Evolutionary conservation across 495 filamentous ascomycete genomes (phyloP).

Genomic region (Rhizodiscina lignyota): DNA sequence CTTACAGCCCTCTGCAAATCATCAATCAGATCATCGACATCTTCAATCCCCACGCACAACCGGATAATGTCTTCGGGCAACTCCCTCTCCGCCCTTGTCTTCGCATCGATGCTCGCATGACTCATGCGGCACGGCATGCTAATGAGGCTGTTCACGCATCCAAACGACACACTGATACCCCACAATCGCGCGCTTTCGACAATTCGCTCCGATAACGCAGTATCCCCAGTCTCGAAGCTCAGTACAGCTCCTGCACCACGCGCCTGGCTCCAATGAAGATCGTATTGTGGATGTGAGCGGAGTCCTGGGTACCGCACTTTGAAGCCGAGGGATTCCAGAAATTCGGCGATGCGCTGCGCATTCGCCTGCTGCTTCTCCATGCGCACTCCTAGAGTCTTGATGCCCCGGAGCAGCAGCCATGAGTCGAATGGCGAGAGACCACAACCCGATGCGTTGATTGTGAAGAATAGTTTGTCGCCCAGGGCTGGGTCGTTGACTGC

Average conservation of each 20-base stretch:
- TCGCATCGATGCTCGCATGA: constrained; percentile 93
- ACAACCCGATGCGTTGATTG: constrained; percentile 89
- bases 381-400: constrained; percentile 91
- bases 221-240: constrained; percentile 86
- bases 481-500: constrained; percentile 67
- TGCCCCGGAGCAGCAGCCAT: constrained; percentile 82
- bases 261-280: constrained; percentile 87
- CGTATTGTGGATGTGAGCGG: constrained; percentile 89
- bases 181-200: constrained; percentile 84
- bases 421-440: constrained; percentile 89
- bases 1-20: constrained; percentile 80
- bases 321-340: constrained; percentile 84
- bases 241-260: constrained; percentile 86
- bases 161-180: constrained; percentile 92
- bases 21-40: constrained; percentile 82
- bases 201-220: constrained; percentile 68
- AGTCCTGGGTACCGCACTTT: constrained; percentile 87
- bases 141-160: constrained; percentile 95
- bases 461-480: constrained; percentile 85
- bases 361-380: constrained; percentile 97
- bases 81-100: constrained; percentile 72
- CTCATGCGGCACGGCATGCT: constrained; percentile 99
- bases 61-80: constrained; percentile 95
- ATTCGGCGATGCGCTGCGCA: constrained; percentile 77
- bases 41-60: constrained; percentile 92